phyloP scores from a whole-genome alignment of 495 filamentous ascomycete genomes.

The Entonaema liquescens region DNA sequence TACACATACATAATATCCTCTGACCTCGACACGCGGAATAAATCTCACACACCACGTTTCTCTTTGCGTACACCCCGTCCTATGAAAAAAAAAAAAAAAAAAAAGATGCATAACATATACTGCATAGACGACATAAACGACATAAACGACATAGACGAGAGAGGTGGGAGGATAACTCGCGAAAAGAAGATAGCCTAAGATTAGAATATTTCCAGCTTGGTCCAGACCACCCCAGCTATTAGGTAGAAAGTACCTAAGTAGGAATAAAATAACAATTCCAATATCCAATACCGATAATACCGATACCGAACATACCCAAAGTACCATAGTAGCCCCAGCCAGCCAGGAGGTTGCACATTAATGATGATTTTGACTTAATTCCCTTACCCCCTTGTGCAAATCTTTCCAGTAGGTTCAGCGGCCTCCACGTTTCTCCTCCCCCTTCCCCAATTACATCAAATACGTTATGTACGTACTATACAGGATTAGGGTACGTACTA shows the following conservation, averaged over 20 bases:
- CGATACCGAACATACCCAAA: background rate
- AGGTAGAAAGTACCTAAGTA: background rate
- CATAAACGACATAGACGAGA: conserved; percentile 2
- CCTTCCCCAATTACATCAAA: conserved; percentile 36
- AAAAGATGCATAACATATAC: conserved; percentile 1
- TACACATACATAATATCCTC: conserved; percentile 14
- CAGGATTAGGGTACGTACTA: conserved; percentile 5
- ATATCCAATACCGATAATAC: background rate
- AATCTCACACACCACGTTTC: conserved; percentile 35
- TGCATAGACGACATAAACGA: background rate
- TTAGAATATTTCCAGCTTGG: conserved; percentile 35
- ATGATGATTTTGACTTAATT: conserved; percentile 7
- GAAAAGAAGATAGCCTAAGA: conserved; percentile 29
- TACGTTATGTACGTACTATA: conserved; percentile 2
- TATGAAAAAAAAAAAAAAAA: too few relatives aligned
- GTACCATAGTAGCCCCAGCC: background rate
- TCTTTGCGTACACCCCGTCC: conserved; percentile 21
- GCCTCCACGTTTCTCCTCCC: conserved; percentile 42
- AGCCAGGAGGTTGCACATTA: conserved; percentile 2
- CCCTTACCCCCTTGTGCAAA: conserved; percentile 29
- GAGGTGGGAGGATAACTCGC: background rate
- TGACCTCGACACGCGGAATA: conserved; percentile 42
- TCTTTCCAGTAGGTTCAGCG: conserved; percentile 39
- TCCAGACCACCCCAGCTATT: conserved; percentile 29
- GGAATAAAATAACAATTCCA: conserved; percentile 10